phyloP scores from a whole-genome alignment of 495 filamentous ascomycete genomes.

The Hypoxylon intermedium region DNA sequence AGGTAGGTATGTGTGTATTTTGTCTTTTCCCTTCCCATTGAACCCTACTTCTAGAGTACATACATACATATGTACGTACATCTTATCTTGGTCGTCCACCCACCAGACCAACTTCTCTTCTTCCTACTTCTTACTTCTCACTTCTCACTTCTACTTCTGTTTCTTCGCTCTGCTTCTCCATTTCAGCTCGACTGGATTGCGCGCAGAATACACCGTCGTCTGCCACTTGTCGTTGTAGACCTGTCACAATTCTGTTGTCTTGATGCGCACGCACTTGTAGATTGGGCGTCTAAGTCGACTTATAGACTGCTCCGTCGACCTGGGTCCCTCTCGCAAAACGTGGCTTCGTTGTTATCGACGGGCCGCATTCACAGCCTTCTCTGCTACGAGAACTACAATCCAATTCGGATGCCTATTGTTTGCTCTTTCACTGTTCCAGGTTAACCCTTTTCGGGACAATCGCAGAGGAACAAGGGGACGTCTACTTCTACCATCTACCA shows the following conservation, averaged over 20 bases:
- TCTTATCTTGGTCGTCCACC: constrained; percentile 5
- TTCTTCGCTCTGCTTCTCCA: not conserved
- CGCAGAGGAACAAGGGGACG: constrained; percentile 19
- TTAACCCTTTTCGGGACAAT: constrained; percentile 18
- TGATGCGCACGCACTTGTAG: constrained; percentile 6
- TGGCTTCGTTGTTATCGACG: constrained; percentile 12
- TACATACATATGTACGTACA: not conserved
- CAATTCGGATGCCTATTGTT: constrained; percentile 13
- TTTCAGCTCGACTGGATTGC: not conserved
- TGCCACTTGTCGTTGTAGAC: constrained; percentile 19
- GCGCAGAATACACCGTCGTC: not conserved
- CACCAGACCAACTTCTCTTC: constrained; percentile 2
- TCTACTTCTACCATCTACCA: constrained; percentile 4
- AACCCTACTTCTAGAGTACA: not conserved
- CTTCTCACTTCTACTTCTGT: constrained; percentile 4
- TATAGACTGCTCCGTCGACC: constrained; percentile 7
- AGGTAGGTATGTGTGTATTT: no score
- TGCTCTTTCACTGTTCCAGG: not conserved
- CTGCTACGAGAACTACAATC: constrained; percentile 25
- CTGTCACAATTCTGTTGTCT: constrained; percentile 3
- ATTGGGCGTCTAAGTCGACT: constrained; percentile 25
- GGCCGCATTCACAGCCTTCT: not conserved
- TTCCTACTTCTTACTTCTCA: constrained; percentile 15
- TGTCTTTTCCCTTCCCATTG: not conserved
- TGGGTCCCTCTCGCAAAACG: constrained; percentile 24